phyloP scores from a whole-genome alignment of 805 yeast species.

The Barnettozyma vustinii region DNA sequence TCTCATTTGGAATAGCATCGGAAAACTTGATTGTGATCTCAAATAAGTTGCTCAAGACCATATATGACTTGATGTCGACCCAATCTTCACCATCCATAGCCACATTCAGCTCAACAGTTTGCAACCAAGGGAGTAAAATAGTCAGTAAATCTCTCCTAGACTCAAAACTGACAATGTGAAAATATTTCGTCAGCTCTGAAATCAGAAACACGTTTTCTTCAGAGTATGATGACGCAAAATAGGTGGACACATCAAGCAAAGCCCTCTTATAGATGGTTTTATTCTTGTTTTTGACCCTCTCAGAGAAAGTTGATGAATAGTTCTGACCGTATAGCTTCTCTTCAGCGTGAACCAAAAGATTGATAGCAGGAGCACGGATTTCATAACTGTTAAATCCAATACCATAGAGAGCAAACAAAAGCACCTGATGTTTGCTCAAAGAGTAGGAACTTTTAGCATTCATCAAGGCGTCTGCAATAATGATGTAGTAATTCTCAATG shows the following conservation, averaged over 20 bases:
- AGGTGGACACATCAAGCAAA: constrained; percentile 69
- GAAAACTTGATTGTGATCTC: constrained; percentile 81
- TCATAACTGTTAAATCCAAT: constrained; percentile 67
- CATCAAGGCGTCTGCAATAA: constrained; percentile 60
- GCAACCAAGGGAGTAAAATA: constrained; percentile 89
- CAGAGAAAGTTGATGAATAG: constrained; percentile 53
- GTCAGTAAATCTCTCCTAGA: constrained; percentile 76
- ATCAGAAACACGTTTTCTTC: constrained; percentile 57
- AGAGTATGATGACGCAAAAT: constrained; percentile 59
- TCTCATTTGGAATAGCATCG: constrained; percentile 72
- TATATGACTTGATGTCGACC: constrained; percentile 38
- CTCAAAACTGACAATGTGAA: constrained; percentile 51
- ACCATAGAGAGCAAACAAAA: constrained; percentile 73
- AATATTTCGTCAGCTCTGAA: constrained; percentile 65
- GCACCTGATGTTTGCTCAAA: constrained; percentile 54
- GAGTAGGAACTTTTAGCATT: constrained; percentile 39
- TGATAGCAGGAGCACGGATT: constrained; percentile 68
- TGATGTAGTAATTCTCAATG: constrained; percentile 63
- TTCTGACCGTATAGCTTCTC: constrained; percentile 48
- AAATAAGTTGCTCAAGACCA: constrained; percentile 76
- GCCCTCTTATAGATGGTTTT: constrained; percentile 85
- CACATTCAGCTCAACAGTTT: constrained; percentile 59
- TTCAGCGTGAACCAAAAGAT: constrained; percentile 65
- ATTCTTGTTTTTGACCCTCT: constrained; percentile 67
- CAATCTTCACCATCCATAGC: constrained; percentile 31